Conservation (phyloP, 1,139 yeast genomes). For the Scheffersomyces insectosa region DNA sequence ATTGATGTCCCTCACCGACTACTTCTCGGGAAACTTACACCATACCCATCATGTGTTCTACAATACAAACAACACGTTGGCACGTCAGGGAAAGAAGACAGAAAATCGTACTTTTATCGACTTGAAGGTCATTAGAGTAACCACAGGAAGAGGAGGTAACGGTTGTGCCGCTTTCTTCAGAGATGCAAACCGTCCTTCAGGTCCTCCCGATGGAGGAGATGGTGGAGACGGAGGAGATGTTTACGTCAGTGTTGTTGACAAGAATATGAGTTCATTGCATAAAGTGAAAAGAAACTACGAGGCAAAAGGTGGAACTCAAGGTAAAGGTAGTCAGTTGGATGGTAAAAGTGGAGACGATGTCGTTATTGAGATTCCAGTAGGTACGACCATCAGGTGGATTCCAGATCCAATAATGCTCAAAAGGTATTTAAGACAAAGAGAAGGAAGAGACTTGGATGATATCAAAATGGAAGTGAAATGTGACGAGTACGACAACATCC, state of each 20-base stretch:
- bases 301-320: conserved; percentile 72
- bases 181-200: conserved; percentile 80
- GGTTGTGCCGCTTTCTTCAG: conserved; percentile 85
- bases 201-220: conserved; percentile 98
- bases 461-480: conserved; percentile 27
- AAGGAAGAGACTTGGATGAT: conserved; percentile 25
- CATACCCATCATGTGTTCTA: conserved; percentile 42
- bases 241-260: conserved; percentile 73
- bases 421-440: conserved; percentile 35
- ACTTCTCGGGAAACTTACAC: conserved; percentile 44
- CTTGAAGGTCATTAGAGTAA: conserved; percentile 63
- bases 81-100: conserved; percentile 33
- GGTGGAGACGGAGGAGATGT: conserved; percentile 94
- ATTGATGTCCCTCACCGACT: conserved; percentile 34
- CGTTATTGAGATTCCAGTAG: conserved; percentile 84
- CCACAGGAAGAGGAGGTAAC: conserved; percentile 85
- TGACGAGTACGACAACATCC: conserved; percentile 43
- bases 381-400: conserved; percentile 84
- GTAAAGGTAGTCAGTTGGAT: conserved; percentile 75
- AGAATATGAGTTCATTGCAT: conserved; percentile 67
- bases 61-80: conserved; percentile 24
- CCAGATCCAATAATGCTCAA: conserved; percentile 63
- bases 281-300: conserved; percentile 64
- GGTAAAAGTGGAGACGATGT: conserved; percentile 82
- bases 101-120: conserved; percentile 54